phyloP scores from a whole-genome alignment of 2,329 filamentous ascomycete species.

The Cladophialophora chaetospira region DNA sequence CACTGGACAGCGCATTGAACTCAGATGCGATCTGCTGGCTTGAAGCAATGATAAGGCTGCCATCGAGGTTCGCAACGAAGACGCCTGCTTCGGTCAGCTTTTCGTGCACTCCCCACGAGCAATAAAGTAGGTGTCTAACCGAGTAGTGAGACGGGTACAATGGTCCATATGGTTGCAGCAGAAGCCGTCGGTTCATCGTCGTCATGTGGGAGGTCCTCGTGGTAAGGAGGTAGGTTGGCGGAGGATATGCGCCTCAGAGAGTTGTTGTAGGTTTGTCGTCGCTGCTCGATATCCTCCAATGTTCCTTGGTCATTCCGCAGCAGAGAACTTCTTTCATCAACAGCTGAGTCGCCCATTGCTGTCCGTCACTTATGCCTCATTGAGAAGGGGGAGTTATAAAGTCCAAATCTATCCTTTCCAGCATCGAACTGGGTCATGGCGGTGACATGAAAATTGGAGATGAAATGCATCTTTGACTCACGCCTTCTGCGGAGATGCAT shows the following conservation, averaged over 20 bases:
- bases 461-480: too few species aligned
- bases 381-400: not conserved
- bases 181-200: constrained; percentile 5
- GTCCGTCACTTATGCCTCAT: not conserved
- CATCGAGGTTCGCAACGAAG: constrained; percentile 67
- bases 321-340: constrained; percentile 13
- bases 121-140: constrained; percentile 1
- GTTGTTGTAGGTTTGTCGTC: not conserved
- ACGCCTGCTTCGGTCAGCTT: constrained; percentile 47
- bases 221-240: constrained; percentile 10
- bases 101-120: too few species aligned
- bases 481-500: too few species aligned
- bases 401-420: too few species aligned
- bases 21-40: constrained; percentile 57
- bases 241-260: constrained; percentile 5
- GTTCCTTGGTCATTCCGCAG: not conserved
- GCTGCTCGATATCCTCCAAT: not conserved
- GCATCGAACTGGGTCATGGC: too few species aligned
- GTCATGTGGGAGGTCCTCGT: not conserved
- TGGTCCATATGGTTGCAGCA: constrained; percentile 14
- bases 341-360: constrained; percentile 1
- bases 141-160: constrained; percentile 19
- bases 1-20: constrained; percentile 45
- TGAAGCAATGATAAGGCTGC: constrained; percentile 66
- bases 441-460: too few species aligned